These are phyloP conservation scores for Solanum dulcamara DNA, from an alignment of 257 asterid species.

Conservation along the genomic window DNA sequence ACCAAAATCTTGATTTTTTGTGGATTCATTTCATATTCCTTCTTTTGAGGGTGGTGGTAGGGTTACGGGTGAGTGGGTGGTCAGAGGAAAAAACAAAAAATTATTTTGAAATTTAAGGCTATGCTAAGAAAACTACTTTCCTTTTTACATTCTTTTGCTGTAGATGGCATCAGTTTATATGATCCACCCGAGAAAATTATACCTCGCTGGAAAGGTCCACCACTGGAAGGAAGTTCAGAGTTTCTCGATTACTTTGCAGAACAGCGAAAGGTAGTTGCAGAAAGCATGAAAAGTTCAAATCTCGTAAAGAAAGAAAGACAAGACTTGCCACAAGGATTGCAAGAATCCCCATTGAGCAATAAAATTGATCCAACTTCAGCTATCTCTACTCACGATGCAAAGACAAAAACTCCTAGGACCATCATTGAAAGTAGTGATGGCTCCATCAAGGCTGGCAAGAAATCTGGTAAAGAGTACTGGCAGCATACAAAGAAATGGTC, in stretches of 20 bases:
- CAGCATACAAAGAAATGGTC: slow-evolving; percentile 98
- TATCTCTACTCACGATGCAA: slow-evolving; percentile 8
- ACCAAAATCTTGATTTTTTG: background rate
- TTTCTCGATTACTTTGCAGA: slow-evolving; percentile 38
- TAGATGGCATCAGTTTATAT: slow-evolving; percentile 85
- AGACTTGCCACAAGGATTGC: slow-evolving; percentile 15
- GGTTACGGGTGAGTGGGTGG: background rate
- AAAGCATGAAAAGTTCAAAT: slow-evolving; percentile 24
- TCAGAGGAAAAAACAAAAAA: background rate
- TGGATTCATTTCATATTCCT: background rate
- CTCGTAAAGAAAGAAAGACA: slow-evolving; percentile 19
- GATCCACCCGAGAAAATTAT: slow-evolving; percentile 83
- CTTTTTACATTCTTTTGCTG: background rate
- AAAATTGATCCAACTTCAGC: slow-evolving; percentile 13
- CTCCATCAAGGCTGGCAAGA: slow-evolving; percentile 66
- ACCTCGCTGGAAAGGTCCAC: slow-evolving; percentile 89
- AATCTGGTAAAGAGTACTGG: slow-evolving; percentile 81
- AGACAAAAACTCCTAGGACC: slow-evolving; percentile 43
- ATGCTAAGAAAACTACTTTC: background rate
- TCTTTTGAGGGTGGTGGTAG: background rate
- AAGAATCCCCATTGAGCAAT: slow-evolving; percentile 27
- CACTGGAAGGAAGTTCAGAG: slow-evolving; percentile 55
- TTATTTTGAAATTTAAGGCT: background rate
- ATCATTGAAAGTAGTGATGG: slow-evolving; percentile 86
- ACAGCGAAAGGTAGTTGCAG: slow-evolving; percentile 32